Evolutionary conservation across 1,284 basidiomycete species (phyloP).

Genomic region (Cerrena zonata): DNA sequence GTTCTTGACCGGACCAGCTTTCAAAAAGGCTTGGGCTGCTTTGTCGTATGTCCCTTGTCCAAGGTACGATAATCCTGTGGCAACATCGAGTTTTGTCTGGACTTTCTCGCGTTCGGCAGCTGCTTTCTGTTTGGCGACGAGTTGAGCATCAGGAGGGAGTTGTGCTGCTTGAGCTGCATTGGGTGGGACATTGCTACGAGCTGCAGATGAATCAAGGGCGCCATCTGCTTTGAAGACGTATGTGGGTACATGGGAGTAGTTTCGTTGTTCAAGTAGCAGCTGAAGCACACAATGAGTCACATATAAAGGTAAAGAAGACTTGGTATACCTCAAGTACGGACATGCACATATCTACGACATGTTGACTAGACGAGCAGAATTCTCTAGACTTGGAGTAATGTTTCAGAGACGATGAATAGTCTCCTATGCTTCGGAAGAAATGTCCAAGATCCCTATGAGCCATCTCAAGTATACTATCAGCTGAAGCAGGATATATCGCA

Average conservation of each 20-base stretch:
- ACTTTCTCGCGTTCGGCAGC: slow-evolving; percentile 56
- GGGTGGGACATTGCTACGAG: slow-evolving; percentile 14
- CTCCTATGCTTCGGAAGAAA: slow-evolving; percentile 66
- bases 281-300: slow-evolving; percentile 25
- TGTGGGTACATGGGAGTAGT: slow-evolving; percentile 76
- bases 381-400: slow-evolving; percentile 82
- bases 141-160: slow-evolving; percentile 28
- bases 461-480: slow-evolving; percentile 38
- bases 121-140: slow-evolving; percentile 30
- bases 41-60: slow-evolving; percentile 69
- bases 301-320: slow-evolving; percentile 1
- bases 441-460: slow-evolving; percentile 79
- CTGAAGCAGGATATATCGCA: neutral
- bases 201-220: slow-evolving; percentile 62
- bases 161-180: slow-evolving; percentile 20
- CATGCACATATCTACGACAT: slow-evolving; percentile 82
- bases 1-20: slow-evolving; percentile 57
- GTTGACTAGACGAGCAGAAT: slow-evolving; percentile 77
- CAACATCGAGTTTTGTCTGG: slow-evolving; percentile 75
- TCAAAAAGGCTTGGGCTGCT: slow-evolving; percentile 67
- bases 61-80: slow-evolving; percentile 66
- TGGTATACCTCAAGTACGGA: slow-evolving; percentile 64
- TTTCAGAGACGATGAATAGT: slow-evolving; percentile 63
- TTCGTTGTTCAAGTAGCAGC: slow-evolving; percentile 78
- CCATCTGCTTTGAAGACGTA: slow-evolving; percentile 90